Conservation (phyloP, 2,329 filamentous ascomycete genomes). For the Sphaerulina musiva region DNA sequence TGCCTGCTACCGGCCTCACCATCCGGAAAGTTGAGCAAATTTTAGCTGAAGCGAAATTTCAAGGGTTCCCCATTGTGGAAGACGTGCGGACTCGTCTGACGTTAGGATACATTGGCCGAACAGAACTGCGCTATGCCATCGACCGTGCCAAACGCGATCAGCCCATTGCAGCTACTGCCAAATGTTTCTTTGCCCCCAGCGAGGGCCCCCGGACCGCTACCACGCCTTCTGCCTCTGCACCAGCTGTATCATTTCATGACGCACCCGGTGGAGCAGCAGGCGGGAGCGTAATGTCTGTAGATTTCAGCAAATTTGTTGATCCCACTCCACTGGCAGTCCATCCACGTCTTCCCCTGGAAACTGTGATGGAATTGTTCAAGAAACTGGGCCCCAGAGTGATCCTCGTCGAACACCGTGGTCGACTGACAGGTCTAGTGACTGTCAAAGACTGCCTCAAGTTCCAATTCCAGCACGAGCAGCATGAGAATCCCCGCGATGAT, state of each 20-base stretch:
- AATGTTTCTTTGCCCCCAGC: constrained; percentile 62
- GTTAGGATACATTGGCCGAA: constrained; percentile 86
- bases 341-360: constrained; percentile 84
- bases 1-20: constrained; percentile 68
- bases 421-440: constrained; percentile 77
- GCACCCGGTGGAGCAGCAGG: constrained; percentile 45
- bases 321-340: constrained; percentile 85
- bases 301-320: constrained; percentile 84
- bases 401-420: constrained; percentile 81
- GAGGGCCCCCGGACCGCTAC: constrained; percentile 22
- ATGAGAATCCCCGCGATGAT: constrained; percentile 64
- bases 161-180: constrained; percentile 58
- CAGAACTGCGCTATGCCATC: constrained; percentile 84
- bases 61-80: constrained; percentile 89
- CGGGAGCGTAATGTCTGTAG: constrained; percentile 53
- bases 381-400: constrained; percentile 95
- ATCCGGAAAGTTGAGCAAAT: constrained; percentile 71
- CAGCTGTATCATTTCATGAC: constrained; percentile 51
- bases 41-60: constrained; percentile 71
- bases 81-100: constrained; percentile 63
- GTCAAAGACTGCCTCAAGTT: constrained; percentile 97
- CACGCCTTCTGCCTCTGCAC: constrained; percentile 32
- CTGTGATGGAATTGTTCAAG: constrained; percentile 96
- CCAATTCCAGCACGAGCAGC: constrained; percentile 90
- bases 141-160: constrained; percentile 68